Evolutionary conservation across 1,284 basidiomycete genomes (phyloP).

Genomic region (Ceratobasidium sp.): DNA sequence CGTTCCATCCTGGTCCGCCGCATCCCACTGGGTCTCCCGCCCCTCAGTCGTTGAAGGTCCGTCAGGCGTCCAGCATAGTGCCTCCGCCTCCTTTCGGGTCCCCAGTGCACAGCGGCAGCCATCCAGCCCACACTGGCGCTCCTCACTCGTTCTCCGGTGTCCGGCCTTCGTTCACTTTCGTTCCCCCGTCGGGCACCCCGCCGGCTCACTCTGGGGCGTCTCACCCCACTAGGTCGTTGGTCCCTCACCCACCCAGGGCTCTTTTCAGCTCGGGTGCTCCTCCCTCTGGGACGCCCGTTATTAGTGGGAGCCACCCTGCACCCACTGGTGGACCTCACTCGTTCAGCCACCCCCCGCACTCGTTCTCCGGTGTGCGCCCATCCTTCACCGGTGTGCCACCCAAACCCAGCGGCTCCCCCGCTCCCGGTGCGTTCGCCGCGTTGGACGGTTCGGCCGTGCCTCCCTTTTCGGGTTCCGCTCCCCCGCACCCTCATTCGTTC

Average conservation of each 20-base stretch:
- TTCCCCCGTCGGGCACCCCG: not conserved
- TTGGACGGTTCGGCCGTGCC: not conserved
- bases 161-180: not conserved
- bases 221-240: not conserved
- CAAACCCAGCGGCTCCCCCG: not conserved
- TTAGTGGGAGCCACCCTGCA: not conserved
- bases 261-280: not conserved
- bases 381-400: conserved; percentile 7
- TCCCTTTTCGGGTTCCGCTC: not conserved
- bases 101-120: not conserved
- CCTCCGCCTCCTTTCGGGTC: too few species aligned
- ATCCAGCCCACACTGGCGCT: not conserved
- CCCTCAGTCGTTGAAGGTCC: too few species aligned
- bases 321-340: conserved; percentile 4
- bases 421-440: not conserved
- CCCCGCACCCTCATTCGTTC: conserved; percentile 1
- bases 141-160: not conserved
- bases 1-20: not conserved
- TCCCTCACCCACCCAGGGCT: not conserved
- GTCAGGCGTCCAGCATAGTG: too few species aligned
- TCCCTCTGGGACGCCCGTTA: not conserved
- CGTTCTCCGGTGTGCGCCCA: conserved; percentile 11
- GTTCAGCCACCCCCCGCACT: conserved; percentile 7
- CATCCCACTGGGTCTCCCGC: too few species aligned
- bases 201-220: not conserved